Evolutionary conservation across 2,329 filamentous ascomycete genomes (phyloP).

Genomic region (Exophiala aquamarina): DNA sequence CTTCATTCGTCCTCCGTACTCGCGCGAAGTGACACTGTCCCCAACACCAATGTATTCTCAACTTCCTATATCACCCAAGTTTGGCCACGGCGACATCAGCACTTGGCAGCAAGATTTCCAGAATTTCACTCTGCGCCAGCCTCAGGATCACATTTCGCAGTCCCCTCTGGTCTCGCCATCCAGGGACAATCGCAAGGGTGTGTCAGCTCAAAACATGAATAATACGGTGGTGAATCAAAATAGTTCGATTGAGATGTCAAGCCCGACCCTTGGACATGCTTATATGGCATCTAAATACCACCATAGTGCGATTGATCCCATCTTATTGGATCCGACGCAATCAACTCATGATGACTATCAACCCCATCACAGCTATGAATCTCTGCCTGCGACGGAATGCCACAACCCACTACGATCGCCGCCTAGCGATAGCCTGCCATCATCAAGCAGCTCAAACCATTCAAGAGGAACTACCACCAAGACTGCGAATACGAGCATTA

Average conservation of each 20-base stretch:
- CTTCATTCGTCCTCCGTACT: conserved; percentile 8
- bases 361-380: conserved; percentile 34
- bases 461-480: conserved; percentile 12
- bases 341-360: conserved; percentile 15
- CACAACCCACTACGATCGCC: conserved; percentile 37
- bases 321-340: not conserved
- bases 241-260: conserved; percentile 34
- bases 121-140: conserved; percentile 51
- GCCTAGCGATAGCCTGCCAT: conserved; percentile 30
- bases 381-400: conserved; percentile 3
- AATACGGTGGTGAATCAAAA: conserved; percentile 31
- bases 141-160: conserved; percentile 42
- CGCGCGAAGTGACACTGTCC: conserved; percentile 40
- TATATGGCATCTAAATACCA: no score
- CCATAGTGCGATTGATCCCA: not conserved
- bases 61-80: conserved; percentile 41
- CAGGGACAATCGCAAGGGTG: conserved; percentile 41
- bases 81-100: conserved; percentile 40
- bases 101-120: conserved; percentile 56
- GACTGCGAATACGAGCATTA: conserved; percentile 16
- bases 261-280: no score
- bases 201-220: conserved; percentile 29
- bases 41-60: conserved; percentile 58
- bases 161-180: conserved; percentile 47
- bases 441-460: conserved; percentile 30